phyloP scores from a whole-genome alignment of 495 filamentous ascomycete genomes.

The Aspergillus olivimuriae region DNA sequence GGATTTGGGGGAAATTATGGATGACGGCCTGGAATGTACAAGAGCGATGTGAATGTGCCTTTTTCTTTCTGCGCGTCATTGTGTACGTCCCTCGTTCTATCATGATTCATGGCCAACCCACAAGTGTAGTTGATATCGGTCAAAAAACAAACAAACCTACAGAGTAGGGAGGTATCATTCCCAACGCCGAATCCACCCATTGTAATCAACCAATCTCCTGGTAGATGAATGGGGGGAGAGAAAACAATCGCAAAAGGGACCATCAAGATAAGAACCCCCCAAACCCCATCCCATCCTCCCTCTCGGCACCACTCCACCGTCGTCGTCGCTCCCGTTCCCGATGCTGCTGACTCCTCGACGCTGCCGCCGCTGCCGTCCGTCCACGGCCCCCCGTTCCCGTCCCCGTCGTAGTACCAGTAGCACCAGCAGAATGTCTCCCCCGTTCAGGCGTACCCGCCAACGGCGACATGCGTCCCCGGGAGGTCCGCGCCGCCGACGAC shows the following conservation, averaged over 20 bases:
- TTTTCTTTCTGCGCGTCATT: neutral
- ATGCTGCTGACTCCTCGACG: slow-evolving; percentile 8
- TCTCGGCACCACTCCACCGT: slow-evolving; percentile 15
- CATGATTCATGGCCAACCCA: no score
- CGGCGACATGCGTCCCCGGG: slow-evolving; percentile 5
- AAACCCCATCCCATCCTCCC: slow-evolving; percentile 8
- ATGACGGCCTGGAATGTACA: neutral
- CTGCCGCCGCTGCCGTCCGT: slow-evolving; percentile 6
- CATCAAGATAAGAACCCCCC: neutral
- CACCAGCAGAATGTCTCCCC: neutral
- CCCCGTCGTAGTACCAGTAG: neutral
- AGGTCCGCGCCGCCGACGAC: slow-evolving; percentile 5
- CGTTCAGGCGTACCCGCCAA: slow-evolving; percentile 8
- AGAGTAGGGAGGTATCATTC: no score
- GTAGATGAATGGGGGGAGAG: no score
- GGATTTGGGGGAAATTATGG: neutral
- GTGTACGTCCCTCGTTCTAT: no score
- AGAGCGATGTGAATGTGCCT: neutral
- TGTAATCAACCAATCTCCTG: no score
- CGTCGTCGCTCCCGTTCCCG: slow-evolving; percentile 14
- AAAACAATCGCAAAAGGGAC: no score
- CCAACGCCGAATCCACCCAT: no score
- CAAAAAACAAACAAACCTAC: no score
- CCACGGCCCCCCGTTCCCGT: neutral
- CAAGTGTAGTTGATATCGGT: no score